Base-by-base conservation (phyloP, 495 filamentous ascomycete genomes). In the Penicilliopsis zonata region DNA sequence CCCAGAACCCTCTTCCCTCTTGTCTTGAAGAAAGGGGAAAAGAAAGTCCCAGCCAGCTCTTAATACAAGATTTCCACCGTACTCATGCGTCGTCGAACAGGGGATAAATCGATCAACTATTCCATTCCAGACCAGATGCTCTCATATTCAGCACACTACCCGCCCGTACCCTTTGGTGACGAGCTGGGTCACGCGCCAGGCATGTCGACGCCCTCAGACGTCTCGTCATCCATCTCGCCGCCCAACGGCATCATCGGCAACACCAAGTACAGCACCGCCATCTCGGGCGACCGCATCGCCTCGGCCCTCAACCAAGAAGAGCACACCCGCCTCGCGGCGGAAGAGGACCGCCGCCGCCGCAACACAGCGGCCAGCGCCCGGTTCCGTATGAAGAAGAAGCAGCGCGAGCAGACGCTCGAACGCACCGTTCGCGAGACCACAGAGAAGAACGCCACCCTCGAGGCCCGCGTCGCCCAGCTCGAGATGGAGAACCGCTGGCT, bases 301-400 rank as follows among this genome's bases (percentile, higher is more conserved):
- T 53, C 49, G 33, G 59, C 46, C 22, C 53, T 55, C 27, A 47
- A 43, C 25, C 56, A 55, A 25, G 61, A 66, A 44, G 62, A 58
- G 42, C 45, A 46, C 59, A 74, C 39, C 70, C 86, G 84, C 20
- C 43, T 76, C 9, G 86, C 84, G 10, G 87, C 90, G 18, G 90
- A 98, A 58, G 90, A 98, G 63, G 90, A 98, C 56, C 95, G 95
- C 55, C 83, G 90, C 8, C 78, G 88, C 28, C 82, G 90, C 39
- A 98, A 98, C 59, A 98, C 90, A 1, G 90, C 90, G 21, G 90
- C 90, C 18, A 82, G 76, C 35, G 90, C 90, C 6, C 82, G 90
- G 17, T 98, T 98, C 76, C 82, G 90, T 34, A 78, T 96, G 42
- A 98, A 98, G 76, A 98, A 98, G 84, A 98, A 98, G 75, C 82